These are phyloP conservation scores for Tephrocybe rancida DNA, from an alignment of 768 basidiomycete species.

Conservation along the genomic window DNA sequence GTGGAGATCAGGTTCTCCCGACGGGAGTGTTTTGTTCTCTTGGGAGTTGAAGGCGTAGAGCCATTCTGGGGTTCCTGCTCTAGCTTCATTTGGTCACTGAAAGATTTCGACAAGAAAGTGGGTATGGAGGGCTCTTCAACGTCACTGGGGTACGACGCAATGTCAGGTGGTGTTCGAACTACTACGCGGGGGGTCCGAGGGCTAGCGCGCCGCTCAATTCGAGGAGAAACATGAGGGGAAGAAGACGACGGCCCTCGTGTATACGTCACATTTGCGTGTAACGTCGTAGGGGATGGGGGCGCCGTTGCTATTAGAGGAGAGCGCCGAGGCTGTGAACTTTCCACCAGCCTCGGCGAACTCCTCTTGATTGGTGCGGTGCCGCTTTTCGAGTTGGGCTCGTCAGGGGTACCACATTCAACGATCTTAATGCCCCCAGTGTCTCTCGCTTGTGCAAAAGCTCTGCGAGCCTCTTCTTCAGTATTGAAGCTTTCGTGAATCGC, in stretches of 20 bases:
- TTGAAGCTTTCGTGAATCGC: conserved; percentile 44
- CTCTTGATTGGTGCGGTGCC: conserved; percentile 4
- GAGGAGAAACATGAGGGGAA: conserved; percentile 1
- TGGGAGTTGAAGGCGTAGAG: background rate
- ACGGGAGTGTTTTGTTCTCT: background rate
- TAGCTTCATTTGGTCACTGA: background rate
- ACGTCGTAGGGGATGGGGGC: conserved; percentile 1
- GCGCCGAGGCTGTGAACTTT: conserved; percentile 1
- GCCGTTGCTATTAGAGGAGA: conserved; percentile 7
- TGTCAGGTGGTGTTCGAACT: conserved; percentile 31
- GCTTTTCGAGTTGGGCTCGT: too few relatives aligned
- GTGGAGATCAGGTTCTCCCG: background rate
- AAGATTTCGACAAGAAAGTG: background rate
- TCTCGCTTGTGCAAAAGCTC: conserved; percentile 29
- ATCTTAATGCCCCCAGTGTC: conserved; percentile 30
- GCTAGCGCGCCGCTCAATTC: conserved; percentile 8
- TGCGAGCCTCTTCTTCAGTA: conserved; percentile 42
- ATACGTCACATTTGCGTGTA: conserved; percentile 17
- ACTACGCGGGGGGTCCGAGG: conserved; percentile 19
- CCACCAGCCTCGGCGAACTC: conserved; percentile 12
- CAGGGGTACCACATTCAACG: conserved; percentile 19
- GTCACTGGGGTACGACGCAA: conserved; percentile 18
- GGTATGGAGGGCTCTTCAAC: background rate
- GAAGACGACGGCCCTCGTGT: conserved; percentile 13
- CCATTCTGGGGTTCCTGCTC: background rate